Conservation (phyloP, 2,329 filamentous ascomycete genomes). For the Drechslerella dactyloides region DNA sequence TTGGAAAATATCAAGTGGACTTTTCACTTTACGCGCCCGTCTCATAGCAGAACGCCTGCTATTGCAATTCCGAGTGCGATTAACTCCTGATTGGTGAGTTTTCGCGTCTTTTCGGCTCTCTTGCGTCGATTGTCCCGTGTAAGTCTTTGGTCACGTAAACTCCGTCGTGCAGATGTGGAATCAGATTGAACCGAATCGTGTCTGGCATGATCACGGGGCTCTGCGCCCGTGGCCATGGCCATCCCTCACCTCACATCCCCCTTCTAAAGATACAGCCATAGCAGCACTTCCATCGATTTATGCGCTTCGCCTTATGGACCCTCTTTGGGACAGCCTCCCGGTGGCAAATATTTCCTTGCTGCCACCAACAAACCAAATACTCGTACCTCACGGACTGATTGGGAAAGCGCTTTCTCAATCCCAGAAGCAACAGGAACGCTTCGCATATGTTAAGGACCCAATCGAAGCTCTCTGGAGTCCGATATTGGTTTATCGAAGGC, state of each 20-base stretch:
- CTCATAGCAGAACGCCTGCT: slow-evolving; percentile 32
- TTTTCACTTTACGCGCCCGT: not conserved
- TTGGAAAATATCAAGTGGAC: slow-evolving; percentile 8
- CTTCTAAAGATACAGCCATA: not conserved
- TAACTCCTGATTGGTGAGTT: slow-evolving; percentile 25
- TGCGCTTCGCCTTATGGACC: slow-evolving; percentile 27
- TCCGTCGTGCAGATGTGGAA: slow-evolving; percentile 17
- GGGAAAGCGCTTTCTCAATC: slow-evolving; percentile 33
- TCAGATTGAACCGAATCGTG: slow-evolving; percentile 10
- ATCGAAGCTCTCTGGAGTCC: no score
- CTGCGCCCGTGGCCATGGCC: not conserved
- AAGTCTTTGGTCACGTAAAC: slow-evolving; percentile 21
- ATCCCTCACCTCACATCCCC: not conserved
- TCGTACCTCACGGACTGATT: slow-evolving; percentile 29
- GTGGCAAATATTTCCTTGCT: slow-evolving; percentile 45
- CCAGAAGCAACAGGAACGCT: slow-evolving; percentile 1
- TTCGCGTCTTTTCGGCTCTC: slow-evolving; percentile 16
- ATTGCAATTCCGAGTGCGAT: slow-evolving; percentile 48
- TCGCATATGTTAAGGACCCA: not conserved
- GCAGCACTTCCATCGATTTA: not conserved
- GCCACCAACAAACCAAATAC: slow-evolving; percentile 2
- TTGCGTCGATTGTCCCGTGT: slow-evolving; percentile 1
- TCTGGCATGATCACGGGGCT: slow-evolving; percentile 27
- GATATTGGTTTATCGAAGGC: not conserved
- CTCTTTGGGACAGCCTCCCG: slow-evolving; percentile 27